Evolutionary conservation across 306 rosid species (phyloP).

Genomic region (Hippophae tibetana): DNA sequence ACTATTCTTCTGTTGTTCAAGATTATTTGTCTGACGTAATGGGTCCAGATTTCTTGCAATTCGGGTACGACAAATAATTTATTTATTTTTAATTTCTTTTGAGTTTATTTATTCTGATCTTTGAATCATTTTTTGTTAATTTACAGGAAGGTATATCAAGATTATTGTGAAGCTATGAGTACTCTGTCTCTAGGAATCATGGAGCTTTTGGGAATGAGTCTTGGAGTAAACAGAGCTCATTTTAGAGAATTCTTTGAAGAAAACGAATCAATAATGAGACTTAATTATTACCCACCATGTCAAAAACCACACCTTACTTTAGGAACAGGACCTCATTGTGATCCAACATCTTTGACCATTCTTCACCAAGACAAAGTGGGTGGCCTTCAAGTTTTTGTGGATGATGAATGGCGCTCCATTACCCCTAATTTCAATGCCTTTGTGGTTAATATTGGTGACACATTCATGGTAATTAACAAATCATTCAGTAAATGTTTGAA

Average conservation of each 20-base stretch:
- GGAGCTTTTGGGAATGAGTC: conserved; percentile 87
- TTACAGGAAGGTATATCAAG: conserved; percentile 54
- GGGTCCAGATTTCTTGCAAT: conserved; percentile 50
- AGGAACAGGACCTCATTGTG: conserved; percentile 97
- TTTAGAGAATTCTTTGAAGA: conserved; percentile 69
- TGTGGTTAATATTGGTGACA: conserved; percentile 95
- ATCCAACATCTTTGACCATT: conserved; percentile 88
- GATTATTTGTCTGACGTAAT: conserved; percentile 40
- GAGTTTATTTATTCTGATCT: background rate
- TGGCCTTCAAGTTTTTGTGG: conserved; percentile 82
- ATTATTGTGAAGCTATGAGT: conserved; percentile 81
- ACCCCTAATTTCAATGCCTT: conserved; percentile 71
- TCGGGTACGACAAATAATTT: conserved; percentile 39
- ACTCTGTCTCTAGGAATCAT: conserved; percentile 80
- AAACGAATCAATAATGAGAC: conserved; percentile 81
- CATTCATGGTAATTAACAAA: conserved; percentile 61
- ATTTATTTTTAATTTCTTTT: background rate
- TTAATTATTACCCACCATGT: conserved; percentile 88
- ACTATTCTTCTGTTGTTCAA: conserved; percentile 25
- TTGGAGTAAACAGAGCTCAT: conserved; percentile 47
- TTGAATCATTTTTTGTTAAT: conserved; percentile 1
- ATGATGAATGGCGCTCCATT: conserved; percentile 69
- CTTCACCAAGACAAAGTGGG: conserved; percentile 92
- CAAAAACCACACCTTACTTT: conserved; percentile 75
- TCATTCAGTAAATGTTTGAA: no score